phyloP scores from a whole-genome alignment of 176 grass and related monocot genomes.

The Metroxylon sagu region DNA sequence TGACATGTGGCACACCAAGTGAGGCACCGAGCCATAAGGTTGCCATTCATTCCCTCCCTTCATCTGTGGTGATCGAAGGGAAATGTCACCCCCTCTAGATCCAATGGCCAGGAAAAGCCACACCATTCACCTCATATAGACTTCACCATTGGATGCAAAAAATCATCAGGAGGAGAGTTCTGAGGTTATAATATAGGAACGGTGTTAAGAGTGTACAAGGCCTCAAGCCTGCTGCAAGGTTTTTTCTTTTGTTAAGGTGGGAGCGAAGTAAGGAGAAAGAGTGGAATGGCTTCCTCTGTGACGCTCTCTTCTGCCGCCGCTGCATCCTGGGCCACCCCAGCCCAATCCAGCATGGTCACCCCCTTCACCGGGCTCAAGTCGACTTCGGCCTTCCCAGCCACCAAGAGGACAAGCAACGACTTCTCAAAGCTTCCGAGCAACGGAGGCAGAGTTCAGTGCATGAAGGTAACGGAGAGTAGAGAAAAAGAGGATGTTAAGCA shows the following conservation, averaged over 20 bases:
- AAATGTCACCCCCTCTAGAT: constrained; percentile 1
- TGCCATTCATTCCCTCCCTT: constrained; percentile 16
- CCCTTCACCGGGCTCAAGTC: constrained; percentile 53
- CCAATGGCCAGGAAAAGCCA: constrained; percentile 14
- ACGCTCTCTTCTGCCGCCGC: constrained; percentile 39
- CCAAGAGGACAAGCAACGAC: constrained; percentile 20
- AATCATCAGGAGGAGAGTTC: neutral
- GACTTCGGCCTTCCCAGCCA: constrained; percentile 21
- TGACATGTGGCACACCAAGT: constrained; percentile 12
- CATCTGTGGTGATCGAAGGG: constrained; percentile 30
- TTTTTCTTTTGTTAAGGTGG: neutral
- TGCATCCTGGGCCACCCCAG: constrained; percentile 15
- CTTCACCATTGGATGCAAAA: neutral
- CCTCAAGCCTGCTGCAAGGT: constrained; percentile 9
- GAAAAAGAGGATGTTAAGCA: neutral
- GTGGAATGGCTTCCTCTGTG: constrained; percentile 43
- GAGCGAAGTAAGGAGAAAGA: neutral
- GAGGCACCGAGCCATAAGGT: constrained; percentile 16
- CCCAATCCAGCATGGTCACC: constrained; percentile 27
- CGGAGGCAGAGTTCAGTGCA: constrained; percentile 57
- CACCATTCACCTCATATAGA: constrained; percentile 14
- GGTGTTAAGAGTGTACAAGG: neutral
- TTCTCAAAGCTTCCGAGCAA: constrained; percentile 41
- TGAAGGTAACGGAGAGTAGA: constrained; percentile 43
- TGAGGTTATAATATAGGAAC: constrained; percentile 30